These are phyloP conservation scores for Cornus controversa DNA, from an alignment of 148 eudicot genomes.

Conservation along the genomic window DNA sequence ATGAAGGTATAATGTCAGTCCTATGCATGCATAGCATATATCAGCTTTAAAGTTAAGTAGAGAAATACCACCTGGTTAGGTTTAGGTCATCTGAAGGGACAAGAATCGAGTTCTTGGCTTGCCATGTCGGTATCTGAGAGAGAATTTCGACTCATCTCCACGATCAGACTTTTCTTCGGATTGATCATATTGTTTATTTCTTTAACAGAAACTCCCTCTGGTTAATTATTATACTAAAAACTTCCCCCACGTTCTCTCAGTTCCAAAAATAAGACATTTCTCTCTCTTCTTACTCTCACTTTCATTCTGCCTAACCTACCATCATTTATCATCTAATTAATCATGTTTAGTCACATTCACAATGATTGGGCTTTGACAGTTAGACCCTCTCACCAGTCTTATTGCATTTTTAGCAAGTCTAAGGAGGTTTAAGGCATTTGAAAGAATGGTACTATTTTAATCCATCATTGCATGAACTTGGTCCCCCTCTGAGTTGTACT, in stretches of 20 bases:
- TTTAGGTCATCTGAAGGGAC: not conserved
- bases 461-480: conserved; percentile 27
- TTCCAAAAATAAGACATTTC: not conserved
- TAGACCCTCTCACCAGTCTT: not conserved
- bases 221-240: not conserved
- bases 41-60: too few relatives aligned
- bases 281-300: not conserved
- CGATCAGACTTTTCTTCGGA: conserved; percentile 9
- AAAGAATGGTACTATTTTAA: conserved; percentile 15
- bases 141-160: conserved; percentile 16
- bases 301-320: conserved; percentile 1
- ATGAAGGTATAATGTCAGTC: too few relatives aligned
- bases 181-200: conserved; percentile 10
- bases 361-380: conserved; percentile 2
- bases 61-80: not conserved
- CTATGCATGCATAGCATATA: not conserved
- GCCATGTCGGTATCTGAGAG: not conserved
- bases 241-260: conserved; percentile 20
- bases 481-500: conserved; percentile 44
- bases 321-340: not conserved
- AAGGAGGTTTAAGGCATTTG: conserved; percentile 1
- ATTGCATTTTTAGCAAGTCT: not conserved
- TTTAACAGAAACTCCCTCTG: too few relatives aligned
- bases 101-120: conserved; percentile 8
- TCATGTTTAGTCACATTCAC: not conserved